Base-by-base conservation (phyloP, 108 stramenopile genomes). In the Skeletonema tropicum region DNA sequence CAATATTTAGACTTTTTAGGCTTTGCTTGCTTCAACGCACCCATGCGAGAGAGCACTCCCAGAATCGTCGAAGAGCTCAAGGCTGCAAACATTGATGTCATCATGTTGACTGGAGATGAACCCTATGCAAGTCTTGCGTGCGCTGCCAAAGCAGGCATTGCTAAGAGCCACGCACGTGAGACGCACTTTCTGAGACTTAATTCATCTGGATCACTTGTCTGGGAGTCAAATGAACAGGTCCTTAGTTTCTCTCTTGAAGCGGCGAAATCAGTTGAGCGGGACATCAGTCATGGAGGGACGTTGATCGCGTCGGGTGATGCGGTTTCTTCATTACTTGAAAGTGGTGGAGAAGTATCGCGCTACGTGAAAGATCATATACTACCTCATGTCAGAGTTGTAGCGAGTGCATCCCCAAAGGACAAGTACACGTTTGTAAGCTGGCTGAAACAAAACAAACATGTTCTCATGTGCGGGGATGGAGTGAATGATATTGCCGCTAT, bases 401-500 rank as follows among this genome's bases (percentile, higher is more conserved):
- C 87, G 13, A 68, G 83, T 62, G 81, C 89, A 3, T 87, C 89
- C 14, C 89, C 89, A n/a, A 59, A 68, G 36, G 68, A 73, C 25
- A 90, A 90, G 60, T 58, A 82, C 25, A 14, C 57, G 10, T 83
- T 88, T 21, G 66, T 88, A 3, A 52, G 46, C 14, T 68, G 61
- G 30, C 59, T 88, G 48, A 70, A 74, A 45, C 31, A 74, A 1
- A 73, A 60, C 7, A 83, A 79, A 57, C 66, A 46, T 26, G 87
- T 90, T 0, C 57, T 90, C 49, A 88, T 90, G 87, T 86, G 85
- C 65, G 89, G 88, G 83, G 94, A 95, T 55, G 94, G 94, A 7
- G 92, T 90, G 39, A 95, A 96, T 75, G 95, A 96, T 73, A 93
- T 95, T 15, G 88, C 90, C n/a, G 95, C 94, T 3, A 93, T 97